Conservation (phyloP, 805 yeast species). For the Metschnikowia sp. region DNA sequence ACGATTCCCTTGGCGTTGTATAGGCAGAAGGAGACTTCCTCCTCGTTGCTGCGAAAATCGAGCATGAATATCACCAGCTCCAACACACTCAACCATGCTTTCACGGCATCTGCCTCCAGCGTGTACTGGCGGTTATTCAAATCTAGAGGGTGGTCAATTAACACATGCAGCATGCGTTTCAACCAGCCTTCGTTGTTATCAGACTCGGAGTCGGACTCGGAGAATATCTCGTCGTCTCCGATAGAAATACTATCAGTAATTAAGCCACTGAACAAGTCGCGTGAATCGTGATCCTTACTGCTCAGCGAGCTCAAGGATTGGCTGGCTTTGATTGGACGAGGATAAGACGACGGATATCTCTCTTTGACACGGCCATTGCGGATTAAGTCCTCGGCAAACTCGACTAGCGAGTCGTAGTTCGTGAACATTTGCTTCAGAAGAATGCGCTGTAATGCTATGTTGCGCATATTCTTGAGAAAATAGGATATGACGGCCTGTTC, state of each 20-base stretch:
- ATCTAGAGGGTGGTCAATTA: slow-evolving; percentile 2
- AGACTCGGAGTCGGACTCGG: not conserved
- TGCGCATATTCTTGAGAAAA: slow-evolving; percentile 1
- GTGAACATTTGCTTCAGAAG: slow-evolving; percentile 3
- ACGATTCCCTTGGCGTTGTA: slow-evolving; percentile 4
- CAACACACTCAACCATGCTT: slow-evolving; percentile 1
- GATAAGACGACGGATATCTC: slow-evolving; percentile 1
- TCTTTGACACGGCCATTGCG: slow-evolving; percentile 1
- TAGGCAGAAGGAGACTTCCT: slow-evolving; percentile 2
- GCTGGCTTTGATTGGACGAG: not conserved
- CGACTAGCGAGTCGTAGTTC: slow-evolving; percentile 1
- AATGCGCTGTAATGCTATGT: not conserved
- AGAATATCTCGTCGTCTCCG: not conserved
- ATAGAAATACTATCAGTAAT: not conserved
- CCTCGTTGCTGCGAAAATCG: slow-evolving; percentile 3
- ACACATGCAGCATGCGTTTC: slow-evolving; percentile 1
- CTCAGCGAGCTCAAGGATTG: not conserved
- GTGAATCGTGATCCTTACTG: not conserved
- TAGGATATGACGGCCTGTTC: slow-evolving; percentile 1
- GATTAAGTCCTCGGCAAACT: slow-evolving; percentile 3
- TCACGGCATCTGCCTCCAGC: slow-evolving; percentile 2
- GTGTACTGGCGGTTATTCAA: not conserved
- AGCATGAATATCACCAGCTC: not conserved
- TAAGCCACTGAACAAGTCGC: not conserved
- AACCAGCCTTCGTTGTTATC: slow-evolving; percentile 1